Conservation (phyloP, 2,329 filamentous ascomycete species). For the Diaporthe sp. region DNA sequence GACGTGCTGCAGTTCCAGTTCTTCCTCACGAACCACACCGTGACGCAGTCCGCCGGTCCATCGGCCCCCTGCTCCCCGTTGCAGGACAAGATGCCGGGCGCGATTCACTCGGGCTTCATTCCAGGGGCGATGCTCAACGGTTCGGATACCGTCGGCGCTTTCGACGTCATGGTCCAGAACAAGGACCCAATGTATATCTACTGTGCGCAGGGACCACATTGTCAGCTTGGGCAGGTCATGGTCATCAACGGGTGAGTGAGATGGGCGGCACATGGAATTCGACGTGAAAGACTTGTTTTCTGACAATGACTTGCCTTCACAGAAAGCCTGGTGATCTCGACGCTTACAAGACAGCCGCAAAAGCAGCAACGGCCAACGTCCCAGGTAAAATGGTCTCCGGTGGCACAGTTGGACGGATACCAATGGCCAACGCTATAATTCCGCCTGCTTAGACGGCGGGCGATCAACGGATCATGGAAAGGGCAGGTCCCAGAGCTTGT, state of each 20-base stretch:
- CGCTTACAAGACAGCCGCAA: slow-evolving; percentile 7
- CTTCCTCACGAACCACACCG: slow-evolving; percentile 21
- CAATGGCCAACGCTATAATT: slow-evolving; percentile 8
- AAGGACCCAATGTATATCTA: slow-evolving; percentile 11
- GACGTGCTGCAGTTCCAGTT: slow-evolving; percentile 27
- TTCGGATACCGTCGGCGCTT: slow-evolving; percentile 7
- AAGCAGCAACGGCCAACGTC: background rate
- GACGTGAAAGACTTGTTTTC: background rate
- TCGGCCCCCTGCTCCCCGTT: slow-evolving; percentile 3
- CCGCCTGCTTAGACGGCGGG: background rate
- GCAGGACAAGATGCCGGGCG: background rate
- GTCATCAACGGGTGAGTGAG: slow-evolving; percentile 19
- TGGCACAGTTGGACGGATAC: slow-evolving; percentile 1
- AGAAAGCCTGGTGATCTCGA: slow-evolving; percentile 21
- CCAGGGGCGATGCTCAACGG: slow-evolving; percentile 11
- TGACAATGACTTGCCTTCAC: background rate
- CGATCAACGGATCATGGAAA: background rate
- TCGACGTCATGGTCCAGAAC: slow-evolving; percentile 26
- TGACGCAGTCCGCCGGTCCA: background rate
- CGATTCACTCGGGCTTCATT: slow-evolving; percentile 16
- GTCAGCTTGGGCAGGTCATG: slow-evolving; percentile 22
- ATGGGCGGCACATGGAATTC: no score
- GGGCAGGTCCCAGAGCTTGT: slow-evolving; percentile 1
- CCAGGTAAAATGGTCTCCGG: slow-evolving; percentile 1
- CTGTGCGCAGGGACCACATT: slow-evolving; percentile 19